Conservation (phyloP, 306 rosid genomes). For the Gillenia trifoliata region DNA sequence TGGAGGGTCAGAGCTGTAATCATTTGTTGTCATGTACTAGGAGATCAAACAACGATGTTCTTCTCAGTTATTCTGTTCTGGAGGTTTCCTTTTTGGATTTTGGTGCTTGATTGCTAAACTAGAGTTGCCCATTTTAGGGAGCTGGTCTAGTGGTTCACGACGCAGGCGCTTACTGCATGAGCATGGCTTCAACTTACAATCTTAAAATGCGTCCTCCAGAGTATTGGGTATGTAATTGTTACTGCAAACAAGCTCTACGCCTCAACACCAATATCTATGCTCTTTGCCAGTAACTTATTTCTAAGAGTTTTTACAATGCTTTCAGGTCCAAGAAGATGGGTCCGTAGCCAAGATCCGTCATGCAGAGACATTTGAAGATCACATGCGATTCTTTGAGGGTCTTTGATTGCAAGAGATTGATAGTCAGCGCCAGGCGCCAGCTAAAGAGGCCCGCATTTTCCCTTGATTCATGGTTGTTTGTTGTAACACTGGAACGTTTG, state of each 20-base stretch:
- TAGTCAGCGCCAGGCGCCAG: not conserved
- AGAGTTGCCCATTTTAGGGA: slow-evolving; percentile 52
- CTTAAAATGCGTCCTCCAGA: slow-evolving; percentile 97
- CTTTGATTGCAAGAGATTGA: slow-evolving; percentile 38
- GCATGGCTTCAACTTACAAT: slow-evolving; percentile 98
- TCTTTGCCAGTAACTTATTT: not conserved
- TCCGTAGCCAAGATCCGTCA: slow-evolving; percentile 84
- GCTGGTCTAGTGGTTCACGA: slow-evolving; percentile 94
- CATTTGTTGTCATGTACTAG: not conserved
- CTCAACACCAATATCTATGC: not conserved
- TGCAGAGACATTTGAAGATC: slow-evolving; percentile 82
- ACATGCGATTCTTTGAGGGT: slow-evolving; percentile 64
- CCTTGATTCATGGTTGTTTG: not conserved
- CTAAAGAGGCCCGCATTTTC: not conserved
- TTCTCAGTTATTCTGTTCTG: not conserved
- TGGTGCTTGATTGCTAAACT: slow-evolving; percentile 15
- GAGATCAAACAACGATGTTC: not conserved
- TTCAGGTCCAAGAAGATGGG: slow-evolving; percentile 76
- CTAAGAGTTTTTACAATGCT: slow-evolving; percentile 1
- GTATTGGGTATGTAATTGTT: slow-evolving; percentile 61
- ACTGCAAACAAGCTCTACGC: not conserved
- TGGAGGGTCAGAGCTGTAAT: not conserved
- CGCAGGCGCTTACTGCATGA: slow-evolving; percentile 98
- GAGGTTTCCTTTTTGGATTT: not conserved
- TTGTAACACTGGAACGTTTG: not conserved